Evolutionary conservation across 2,329 filamentous ascomycete species (phyloP).

Genomic region (Sordariomycetes sp.): DNA sequence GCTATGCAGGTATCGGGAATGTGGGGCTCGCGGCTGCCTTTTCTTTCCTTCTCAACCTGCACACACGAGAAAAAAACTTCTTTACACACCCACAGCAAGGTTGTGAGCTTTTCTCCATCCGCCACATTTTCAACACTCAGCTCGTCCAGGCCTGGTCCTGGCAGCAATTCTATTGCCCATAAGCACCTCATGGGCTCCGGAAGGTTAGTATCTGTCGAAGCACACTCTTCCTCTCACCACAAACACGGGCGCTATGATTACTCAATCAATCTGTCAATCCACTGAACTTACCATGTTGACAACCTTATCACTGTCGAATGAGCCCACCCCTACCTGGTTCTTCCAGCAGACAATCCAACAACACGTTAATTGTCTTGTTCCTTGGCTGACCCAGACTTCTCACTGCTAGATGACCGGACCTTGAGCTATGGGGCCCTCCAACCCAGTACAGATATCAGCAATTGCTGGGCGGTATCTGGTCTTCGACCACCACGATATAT

Average conservation of each 20-base stretch:
- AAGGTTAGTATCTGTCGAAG: background rate
- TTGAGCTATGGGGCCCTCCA: background rate
- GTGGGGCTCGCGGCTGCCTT: no score
- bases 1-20: background rate
- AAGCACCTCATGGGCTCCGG: background rate
- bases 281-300: constrained; percentile 37
- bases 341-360: background rate
- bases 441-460: constrained; percentile 48
- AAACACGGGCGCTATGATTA: constrained; percentile 5
- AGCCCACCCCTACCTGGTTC: constrained; percentile 4
- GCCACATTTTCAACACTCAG: background rate
- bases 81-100: background rate
- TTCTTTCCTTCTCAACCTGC: background rate
- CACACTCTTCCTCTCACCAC: background rate
- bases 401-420: background rate
- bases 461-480: constrained; percentile 76
- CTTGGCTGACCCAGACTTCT: background rate
- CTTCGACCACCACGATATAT: constrained; percentile 75
- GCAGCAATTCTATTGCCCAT: background rate
- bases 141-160: background rate
- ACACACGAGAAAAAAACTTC: background rate
- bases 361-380: background rate
- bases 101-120: no score
- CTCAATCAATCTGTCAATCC: constrained; percentile 46
- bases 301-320: constrained; percentile 9